Percentiles rank a stretch among this genome's conserved stretches.
phyloP scores from a whole-genome alignment of 495 filamentous ascomycete genomes.

The Talaromyces liani region DNA sequence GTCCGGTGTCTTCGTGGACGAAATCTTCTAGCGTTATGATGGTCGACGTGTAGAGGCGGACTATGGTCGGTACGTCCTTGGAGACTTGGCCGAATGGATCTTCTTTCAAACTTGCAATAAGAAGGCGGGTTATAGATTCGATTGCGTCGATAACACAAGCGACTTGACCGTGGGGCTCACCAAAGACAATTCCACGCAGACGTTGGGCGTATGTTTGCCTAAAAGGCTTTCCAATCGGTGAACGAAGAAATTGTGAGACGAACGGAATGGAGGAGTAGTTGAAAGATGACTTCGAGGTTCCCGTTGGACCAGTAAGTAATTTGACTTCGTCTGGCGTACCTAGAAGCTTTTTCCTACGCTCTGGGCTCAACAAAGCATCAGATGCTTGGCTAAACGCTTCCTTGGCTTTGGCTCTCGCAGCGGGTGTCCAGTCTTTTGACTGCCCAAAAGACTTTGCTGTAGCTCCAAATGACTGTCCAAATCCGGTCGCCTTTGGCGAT shows the following conservation, averaged over 20 bases:
- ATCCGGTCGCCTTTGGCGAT: slow-evolving; percentile 38
- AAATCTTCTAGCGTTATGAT: slow-evolving; percentile 66
- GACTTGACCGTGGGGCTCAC: slow-evolving; percentile 57
- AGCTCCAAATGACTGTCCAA: slow-evolving; percentile 45
- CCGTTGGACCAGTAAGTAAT: slow-evolving; percentile 24
- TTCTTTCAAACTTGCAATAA: slow-evolving; percentile 66
- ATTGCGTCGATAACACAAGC: slow-evolving; percentile 62
- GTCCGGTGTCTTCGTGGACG: slow-evolving; percentile 27
- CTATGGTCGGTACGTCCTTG: slow-evolving; percentile 61
- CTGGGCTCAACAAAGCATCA: slow-evolving; percentile 31
- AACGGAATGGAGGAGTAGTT: slow-evolving; percentile 25
- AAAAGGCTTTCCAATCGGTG: slow-evolving; percentile 60
- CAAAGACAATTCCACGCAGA: slow-evolving; percentile 56
- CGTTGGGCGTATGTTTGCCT: slow-evolving; percentile 59
- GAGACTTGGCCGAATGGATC: slow-evolving; percentile 86
- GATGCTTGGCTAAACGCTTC: slow-evolving; percentile 37
- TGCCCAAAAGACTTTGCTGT: slow-evolving; percentile 55
- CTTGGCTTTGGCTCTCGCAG: slow-evolving; percentile 33
- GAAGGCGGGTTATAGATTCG: slow-evolving; percentile 58
- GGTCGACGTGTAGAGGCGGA: slow-evolving; percentile 61
- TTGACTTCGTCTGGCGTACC: slow-evolving; percentile 30
- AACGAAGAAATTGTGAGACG: slow-evolving; percentile 29
- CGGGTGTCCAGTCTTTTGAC: slow-evolving; percentile 41
- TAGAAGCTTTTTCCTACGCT: slow-evolving; percentile 34
- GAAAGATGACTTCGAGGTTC: slow-evolving; percentile 25